phyloP scores from a whole-genome alignment of 2,329 filamentous ascomycete species.

The Beauveria pseudobassiana region DNA sequence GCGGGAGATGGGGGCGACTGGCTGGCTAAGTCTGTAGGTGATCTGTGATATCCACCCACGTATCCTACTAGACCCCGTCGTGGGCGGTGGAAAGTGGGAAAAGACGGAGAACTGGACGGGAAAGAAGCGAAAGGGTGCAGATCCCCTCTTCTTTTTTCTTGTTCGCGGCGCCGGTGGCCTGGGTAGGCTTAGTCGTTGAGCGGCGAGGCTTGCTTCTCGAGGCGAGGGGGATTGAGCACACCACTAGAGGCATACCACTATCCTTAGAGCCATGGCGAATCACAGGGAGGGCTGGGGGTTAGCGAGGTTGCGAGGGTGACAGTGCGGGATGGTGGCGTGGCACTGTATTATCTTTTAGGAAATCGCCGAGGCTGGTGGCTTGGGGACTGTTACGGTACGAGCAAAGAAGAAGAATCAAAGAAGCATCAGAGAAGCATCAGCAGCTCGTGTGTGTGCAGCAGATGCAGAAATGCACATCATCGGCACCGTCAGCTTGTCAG shows the following conservation, averaged over 20 bases:
- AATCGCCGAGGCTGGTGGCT: neutral
- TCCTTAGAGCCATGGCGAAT: neutral
- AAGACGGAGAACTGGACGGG: neutral
- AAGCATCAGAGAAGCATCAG: neutral
- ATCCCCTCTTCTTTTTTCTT: neutral
- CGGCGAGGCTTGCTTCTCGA: neutral
- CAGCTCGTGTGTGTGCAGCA: neutral
- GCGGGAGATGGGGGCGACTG: neutral
- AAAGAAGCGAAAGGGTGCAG: neutral
- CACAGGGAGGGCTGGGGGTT: neutral
- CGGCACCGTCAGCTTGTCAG: neutral
- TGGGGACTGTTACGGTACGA: neutral
- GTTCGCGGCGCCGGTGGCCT: neutral
- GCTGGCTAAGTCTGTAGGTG: neutral
- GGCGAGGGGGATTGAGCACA: neutral
- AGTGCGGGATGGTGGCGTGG: neutral
- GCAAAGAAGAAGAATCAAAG: neutral
- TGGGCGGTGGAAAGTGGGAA: neutral
- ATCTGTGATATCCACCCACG: neutral
- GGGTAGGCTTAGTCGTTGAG: neutral
- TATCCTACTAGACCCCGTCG: too few species aligned
- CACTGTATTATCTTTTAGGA: neutral
- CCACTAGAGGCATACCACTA: neutral
- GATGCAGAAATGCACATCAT: neutral
- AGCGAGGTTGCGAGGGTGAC: neutral